These are phyloP conservation scores for Metschnikowia cerradonensis DNA, from an alignment of 805 yeast species.

Conservation along the genomic window DNA sequence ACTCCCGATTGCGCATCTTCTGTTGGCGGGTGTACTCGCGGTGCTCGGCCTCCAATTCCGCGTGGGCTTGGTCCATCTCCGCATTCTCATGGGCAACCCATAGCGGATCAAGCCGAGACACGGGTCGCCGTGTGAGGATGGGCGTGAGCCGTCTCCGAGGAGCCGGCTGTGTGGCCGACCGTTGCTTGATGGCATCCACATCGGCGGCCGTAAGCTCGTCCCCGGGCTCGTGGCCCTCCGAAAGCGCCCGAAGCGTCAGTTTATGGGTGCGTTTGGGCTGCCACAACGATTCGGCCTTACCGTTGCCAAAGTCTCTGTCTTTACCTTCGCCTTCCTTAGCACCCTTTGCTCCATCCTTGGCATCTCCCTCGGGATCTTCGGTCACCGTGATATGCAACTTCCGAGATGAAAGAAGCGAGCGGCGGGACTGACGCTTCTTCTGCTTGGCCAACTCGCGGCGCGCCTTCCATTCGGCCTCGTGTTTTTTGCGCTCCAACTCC, in stretches of 20 bases:
- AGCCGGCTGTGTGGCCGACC: conserved; percentile 44
- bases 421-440: conserved; percentile 40
- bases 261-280: conserved; percentile 37
- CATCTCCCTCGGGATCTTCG: conserved; percentile 24
- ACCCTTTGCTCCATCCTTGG: neutral
- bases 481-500: conserved; percentile 45
- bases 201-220: conserved; percentile 45
- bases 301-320: conserved; percentile 14
- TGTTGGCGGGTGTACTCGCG: conserved; percentile 18
- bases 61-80: conserved; percentile 41
- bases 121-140: conserved; percentile 49
- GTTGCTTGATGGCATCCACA: conserved; percentile 39
- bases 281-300: conserved; percentile 23
- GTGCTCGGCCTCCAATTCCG: conserved; percentile 36
- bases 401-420: conserved; percentile 35
- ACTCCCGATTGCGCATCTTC: conserved; percentile 25
- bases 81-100: conserved; percentile 49
- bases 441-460: conserved; percentile 44
- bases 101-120: conserved; percentile 54
- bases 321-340: neutral
- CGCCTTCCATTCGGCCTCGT: conserved; percentile 50
- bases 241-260: conserved; percentile 30
- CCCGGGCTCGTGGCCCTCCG: conserved; percentile 25
- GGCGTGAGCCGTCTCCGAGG: conserved; percentile 32
- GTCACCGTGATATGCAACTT: conserved; percentile 35